Percentiles rank a stretch among this genome's conserved stretches.
Evolutionary conservation across 768 basidiomycete species (phyloP).

Genomic region (Mycena belliarum): DNA sequence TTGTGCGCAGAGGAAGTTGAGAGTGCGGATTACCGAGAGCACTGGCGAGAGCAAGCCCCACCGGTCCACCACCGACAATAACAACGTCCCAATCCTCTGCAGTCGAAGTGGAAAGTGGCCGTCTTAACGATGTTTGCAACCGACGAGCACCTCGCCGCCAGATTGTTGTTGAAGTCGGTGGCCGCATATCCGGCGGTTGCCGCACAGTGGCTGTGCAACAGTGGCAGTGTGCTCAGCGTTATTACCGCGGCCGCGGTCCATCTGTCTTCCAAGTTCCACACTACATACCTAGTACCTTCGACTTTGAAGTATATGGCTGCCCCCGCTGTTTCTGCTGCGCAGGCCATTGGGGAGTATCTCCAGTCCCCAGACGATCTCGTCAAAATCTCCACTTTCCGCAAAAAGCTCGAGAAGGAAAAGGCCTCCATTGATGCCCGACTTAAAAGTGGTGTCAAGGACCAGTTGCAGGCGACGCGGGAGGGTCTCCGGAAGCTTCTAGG

Average conservation of each 20-base stretch:
- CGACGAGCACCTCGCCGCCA: conserved; percentile 13
- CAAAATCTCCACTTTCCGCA: conserved; percentile 85
- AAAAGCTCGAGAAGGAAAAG: conserved; percentile 96
- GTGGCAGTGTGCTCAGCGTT: too few relatives aligned
- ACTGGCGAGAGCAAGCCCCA: conserved; percentile 85
- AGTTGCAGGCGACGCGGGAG: conserved; percentile 86
- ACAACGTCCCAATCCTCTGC: conserved; percentile 79
- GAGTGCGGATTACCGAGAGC: conserved; percentile 67
- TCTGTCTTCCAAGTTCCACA: too few relatives aligned
- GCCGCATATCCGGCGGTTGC: background rate
- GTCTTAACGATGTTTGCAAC: background rate
- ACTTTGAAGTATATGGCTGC: conserved; percentile 39
- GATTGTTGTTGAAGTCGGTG: conserved; percentile 3
- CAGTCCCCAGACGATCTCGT: conserved; percentile 92
- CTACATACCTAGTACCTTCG: too few relatives aligned
- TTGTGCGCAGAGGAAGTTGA: background rate
- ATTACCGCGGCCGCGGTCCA: too few relatives aligned
- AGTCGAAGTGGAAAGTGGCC: conserved; percentile 9
- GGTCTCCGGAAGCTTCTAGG: conserved; percentile 81
- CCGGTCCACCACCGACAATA: conserved; percentile 93
- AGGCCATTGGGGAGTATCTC: conserved; percentile 86
- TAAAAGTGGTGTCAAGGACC: conserved; percentile 89
- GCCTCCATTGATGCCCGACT: conserved; percentile 89
- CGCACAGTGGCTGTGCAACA: background rate
- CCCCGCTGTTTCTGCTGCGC: conserved; percentile 72